Conservation (phyloP, 2,329 filamentous ascomycete genomes). For the Venturia pyrina region DNA sequence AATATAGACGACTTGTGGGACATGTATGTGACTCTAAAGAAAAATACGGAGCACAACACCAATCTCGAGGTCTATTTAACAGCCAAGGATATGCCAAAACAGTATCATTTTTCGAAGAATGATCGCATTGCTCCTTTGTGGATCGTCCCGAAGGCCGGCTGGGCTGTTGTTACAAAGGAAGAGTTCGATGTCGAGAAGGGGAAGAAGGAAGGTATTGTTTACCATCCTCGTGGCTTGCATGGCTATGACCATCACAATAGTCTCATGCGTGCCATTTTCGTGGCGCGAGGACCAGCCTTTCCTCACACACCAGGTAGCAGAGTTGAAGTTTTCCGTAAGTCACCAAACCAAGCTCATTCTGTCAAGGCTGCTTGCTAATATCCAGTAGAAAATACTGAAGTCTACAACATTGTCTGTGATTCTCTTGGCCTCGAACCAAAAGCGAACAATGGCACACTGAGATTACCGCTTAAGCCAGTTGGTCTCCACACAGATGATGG, state of each 20-base stretch:
- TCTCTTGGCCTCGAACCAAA: conserved; percentile 63
- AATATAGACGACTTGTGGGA: conserved; percentile 52
- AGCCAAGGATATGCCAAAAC: conserved; percentile 78
- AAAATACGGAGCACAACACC: conserved; percentile 49
- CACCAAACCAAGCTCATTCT: neutral
- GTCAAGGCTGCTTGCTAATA: neutral
- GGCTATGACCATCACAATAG: conserved; percentile 94
- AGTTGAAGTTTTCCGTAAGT: conserved; percentile 73
- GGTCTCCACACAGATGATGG: conserved; percentile 49
- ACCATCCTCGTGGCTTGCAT: conserved; percentile 76
- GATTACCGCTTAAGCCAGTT: conserved; percentile 55
- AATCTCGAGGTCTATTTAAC: conserved; percentile 81
- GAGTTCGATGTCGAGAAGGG: conserved; percentile 68
- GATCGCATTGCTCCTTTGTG: conserved; percentile 86
- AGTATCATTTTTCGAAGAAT: conserved; percentile 86
- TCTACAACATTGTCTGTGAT: conserved; percentile 92
- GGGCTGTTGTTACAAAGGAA: conserved; percentile 73
- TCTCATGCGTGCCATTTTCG: conserved; percentile 91
- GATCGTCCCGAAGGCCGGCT: conserved; percentile 86
- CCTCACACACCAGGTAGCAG: conserved; percentile 73
- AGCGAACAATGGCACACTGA: conserved; percentile 80
- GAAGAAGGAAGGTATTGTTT: conserved; percentile 53
- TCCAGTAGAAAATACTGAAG: conserved; percentile 73
- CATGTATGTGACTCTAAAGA: conserved; percentile 51
- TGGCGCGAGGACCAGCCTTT: conserved; percentile 86